Base-by-base conservation (phyloP, 768 basidiomycete genomes). In the Mycena indigotica region DNA sequence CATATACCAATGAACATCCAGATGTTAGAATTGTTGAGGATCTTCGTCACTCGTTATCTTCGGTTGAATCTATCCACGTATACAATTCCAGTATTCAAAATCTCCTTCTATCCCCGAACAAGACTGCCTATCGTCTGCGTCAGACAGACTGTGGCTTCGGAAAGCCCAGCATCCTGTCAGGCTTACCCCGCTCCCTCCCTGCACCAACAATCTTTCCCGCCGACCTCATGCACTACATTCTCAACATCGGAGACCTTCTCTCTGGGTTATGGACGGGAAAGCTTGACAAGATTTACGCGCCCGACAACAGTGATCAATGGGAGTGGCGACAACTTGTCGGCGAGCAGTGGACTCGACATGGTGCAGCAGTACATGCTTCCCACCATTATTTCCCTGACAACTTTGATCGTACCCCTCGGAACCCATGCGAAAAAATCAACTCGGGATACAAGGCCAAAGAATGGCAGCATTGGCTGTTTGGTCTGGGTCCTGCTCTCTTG, bases 401-500 rank as follows among this genome's bases (percentile, higher is more conserved):
- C 5, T 57, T 57, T 24, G 56, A 46, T 38, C 39, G 51, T n/a
- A 32, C 19, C 13, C 51, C 56, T 19, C 56, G 51, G 4, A 57
- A 52, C 28, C 41, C 56, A 12, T 17, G 13, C 13, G 56, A 53
- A 32, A 57, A 52, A 46, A 57, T 73, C 28, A 61, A 53, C 30
- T 56, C 40, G 29, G 65, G 62, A 3, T 67, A 65, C 50, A 67
- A 63, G 39, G 63, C 65, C 12, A 25, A 23, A 21, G 64, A 65
- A 48, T 65, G 17, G n/a, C 46, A 38, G 28, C 54, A 21, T 17
- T 63, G 48, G 24, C 19, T 66, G 28, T 58, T 32, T 45, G 60
- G 61, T 8, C 51, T 68, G 2, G 61, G 52, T 3, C 73, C 72
- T 0, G 69, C 51, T 0, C 44, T 75, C 1, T 53, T 75, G 1